These are phyloP conservation scores for Dipteronia sinensis DNA, from an alignment of 345 rosid species.

Conservation along the genomic window DNA sequence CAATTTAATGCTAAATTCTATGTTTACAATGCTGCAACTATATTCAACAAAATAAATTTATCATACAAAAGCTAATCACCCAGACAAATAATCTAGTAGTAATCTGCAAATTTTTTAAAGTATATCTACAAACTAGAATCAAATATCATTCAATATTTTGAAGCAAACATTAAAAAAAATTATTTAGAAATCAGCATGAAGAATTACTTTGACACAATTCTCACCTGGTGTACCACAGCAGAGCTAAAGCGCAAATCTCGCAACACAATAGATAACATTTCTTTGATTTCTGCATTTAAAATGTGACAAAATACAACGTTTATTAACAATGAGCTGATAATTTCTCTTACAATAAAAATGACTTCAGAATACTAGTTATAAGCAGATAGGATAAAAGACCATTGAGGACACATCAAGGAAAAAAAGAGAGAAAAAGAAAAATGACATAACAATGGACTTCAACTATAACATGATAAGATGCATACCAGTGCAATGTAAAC, in stretches of 20 bases:
- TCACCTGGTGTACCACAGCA: slow-evolving; percentile 93
- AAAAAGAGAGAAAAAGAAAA: not conserved
- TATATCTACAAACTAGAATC: not conserved
- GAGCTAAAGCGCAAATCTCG: slow-evolving; percentile 76
- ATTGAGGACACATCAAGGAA: not conserved
- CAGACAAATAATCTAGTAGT: not conserved
- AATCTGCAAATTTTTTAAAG: not conserved
- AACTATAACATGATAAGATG: not conserved
- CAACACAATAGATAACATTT: slow-evolving; percentile 67
- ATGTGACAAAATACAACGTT: slow-evolving; percentile 22
- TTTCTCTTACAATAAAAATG: not conserved
- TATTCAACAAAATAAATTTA: not conserved
- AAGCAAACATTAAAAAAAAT: not conserved
- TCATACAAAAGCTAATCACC: slow-evolving; percentile 9
- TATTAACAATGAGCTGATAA: not conserved
- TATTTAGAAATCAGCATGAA: slow-evolving; percentile 2
- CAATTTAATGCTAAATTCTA: slow-evolving; percentile 7
- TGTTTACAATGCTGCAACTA: not conserved
- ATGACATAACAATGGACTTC: not conserved
- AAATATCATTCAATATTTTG: not conserved
- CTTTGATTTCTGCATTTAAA: slow-evolving; percentile 74
- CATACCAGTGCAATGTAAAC: not conserved
- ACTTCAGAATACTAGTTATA: not conserved
- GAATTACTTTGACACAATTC: slow-evolving; percentile 2
- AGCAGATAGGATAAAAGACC: not conserved